phyloP scores from a whole-genome alignment of 495 filamentous ascomycete species.

The Cercophora sp. region DNA sequence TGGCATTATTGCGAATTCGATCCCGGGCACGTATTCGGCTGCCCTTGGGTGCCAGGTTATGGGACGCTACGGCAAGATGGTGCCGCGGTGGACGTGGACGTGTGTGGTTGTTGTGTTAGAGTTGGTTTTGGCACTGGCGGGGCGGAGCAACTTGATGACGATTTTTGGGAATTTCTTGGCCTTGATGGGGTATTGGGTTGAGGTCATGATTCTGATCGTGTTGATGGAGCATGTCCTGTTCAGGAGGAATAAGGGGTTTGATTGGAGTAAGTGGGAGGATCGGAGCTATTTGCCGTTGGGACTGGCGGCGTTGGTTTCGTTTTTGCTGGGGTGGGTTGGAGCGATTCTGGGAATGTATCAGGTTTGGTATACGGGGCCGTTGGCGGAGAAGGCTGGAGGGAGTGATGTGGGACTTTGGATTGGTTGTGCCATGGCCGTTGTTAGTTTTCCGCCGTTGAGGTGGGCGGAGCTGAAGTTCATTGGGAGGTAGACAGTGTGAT shows the following conservation, averaged over 20 bases:
- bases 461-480: conserved; percentile 45
- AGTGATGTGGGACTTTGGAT: conserved; percentile 49
- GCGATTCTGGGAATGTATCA: conserved; percentile 66
- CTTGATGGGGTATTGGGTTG: conserved; percentile 72
- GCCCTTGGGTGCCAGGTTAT: conserved; percentile 68
- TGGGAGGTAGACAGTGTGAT: conserved; percentile 19
- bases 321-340: conserved; percentile 66
- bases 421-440: conserved; percentile 44
- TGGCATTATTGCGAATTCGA: conserved; percentile 66
- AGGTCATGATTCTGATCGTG: conserved; percentile 60
- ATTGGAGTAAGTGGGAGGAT: conserved; percentile 61
- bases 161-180: conserved; percentile 72
- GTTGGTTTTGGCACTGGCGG: conserved; percentile 60
- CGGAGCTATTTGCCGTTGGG: conserved; percentile 58
- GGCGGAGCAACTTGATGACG: conserved; percentile 54
- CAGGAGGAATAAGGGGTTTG: conserved; percentile 46
- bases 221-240: conserved; percentile 64
- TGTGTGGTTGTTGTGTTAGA: conserved; percentile 57
- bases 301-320: conserved; percentile 57
- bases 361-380: conserved; percentile 62
- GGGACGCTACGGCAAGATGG: conserved; percentile 49
- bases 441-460: conserved; percentile 50
- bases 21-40: conserved; percentile 65
- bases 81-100: conserved; percentile 64
- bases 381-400: conserved; percentile 39